These are phyloP conservation scores for Xylaria sp. DNA, from an alignment of 2,329 filamentous ascomycete species.

Conservation along the genomic window DNA sequence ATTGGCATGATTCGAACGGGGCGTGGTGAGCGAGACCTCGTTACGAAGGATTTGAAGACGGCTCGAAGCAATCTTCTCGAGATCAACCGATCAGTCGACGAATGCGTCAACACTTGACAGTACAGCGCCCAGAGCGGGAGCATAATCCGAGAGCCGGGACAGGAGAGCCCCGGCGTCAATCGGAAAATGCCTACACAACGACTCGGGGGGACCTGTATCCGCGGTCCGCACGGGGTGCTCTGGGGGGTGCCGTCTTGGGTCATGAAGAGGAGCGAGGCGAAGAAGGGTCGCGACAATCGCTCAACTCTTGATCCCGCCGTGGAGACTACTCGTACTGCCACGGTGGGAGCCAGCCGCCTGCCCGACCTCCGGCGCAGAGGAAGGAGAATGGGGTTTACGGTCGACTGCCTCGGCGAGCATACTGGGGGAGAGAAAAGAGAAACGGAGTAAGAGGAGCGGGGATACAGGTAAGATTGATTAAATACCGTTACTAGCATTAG, in stretches of 20 bases:
- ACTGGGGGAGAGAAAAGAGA: slow-evolving; percentile 16
- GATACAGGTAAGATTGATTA: neutral
- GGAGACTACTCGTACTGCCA: slow-evolving; percentile 32
- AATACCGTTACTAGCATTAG: slow-evolving; percentile 11
- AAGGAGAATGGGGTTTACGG: slow-evolving; percentile 37
- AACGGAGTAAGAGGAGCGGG: neutral
- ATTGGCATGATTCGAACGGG: neutral
- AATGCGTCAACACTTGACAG: slow-evolving; percentile 22
- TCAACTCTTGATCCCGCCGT: slow-evolving; percentile 31
- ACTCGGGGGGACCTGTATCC: slow-evolving; percentile 24
- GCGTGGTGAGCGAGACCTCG: slow-evolving; percentile 16
- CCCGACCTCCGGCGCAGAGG: slow-evolving; percentile 32
- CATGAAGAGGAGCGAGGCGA: slow-evolving; percentile 31
- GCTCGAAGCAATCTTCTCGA: slow-evolving; percentile 22
- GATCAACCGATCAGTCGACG: slow-evolving; percentile 25
- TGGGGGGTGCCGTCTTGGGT: slow-evolving; percentile 26
- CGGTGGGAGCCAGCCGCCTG: slow-evolving; percentile 37
- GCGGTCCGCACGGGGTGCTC: slow-evolving; percentile 27
- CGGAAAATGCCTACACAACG: slow-evolving; percentile 10
- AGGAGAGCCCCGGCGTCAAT: slow-evolving; percentile 18
- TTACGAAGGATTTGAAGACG: slow-evolving; percentile 6
- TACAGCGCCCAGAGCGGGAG: slow-evolving; percentile 25
- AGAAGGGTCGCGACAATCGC: slow-evolving; percentile 21
- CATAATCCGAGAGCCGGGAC: slow-evolving; percentile 19
- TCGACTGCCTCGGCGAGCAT: slow-evolving; percentile 35